Evolutionary conservation across 1,284 basidiomycete genomes (phyloP), one percentile per base, ranked within the genome.

Genomic region (Xerocomus nothofagi): DNA sequence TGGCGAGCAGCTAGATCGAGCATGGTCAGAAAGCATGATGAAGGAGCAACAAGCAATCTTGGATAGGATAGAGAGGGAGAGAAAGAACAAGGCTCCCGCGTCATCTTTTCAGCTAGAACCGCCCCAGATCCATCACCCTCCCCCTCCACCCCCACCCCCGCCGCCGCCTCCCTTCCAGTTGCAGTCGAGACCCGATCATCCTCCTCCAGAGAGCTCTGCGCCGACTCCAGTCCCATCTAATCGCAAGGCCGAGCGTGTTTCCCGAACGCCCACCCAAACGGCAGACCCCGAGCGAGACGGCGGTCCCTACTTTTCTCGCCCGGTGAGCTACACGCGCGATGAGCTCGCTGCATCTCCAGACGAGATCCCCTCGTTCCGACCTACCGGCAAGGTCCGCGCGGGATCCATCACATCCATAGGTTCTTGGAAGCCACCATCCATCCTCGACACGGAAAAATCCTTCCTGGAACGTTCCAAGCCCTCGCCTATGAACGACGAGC

Each of bases 21-120:
- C 57, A 5, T 76, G 73, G 71, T 64, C 65, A 24, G 68, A 71
- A 31, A 66, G 63, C 14, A 60, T 75, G 46, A 62, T 68, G 47
- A 65, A 66, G 53, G 72, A 76, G 48, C 74, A 78, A 55, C 71
- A 76, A 59, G 69, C 68, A 6, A 72, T 74, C 44, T 58, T 75
- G 57, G 62, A 70, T 44, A 67, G 60, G 44, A 71, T 75, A 45
- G 66, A 70, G 39, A 55, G 36, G 39, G 65, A 69, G 50, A 55
- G 56, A 49, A 57, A 56, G 44, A 50, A 57, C 49, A 58, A 57
- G 40, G 49, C 24, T n/a, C 26, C 43, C 9, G 14, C 21, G 2
- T 32, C 36, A 2, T 49, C 52, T 23, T 37, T 37, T 15, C 64
- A 36, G 6, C 12, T 39, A 4, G 51, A 51, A 27, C 39, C 34